Percentiles rank a stretch among this genome's conserved stretches.
Evolutionary conservation across 768 basidiomycete genomes (phyloP).

Genomic region (Trametes coccinea): DNA sequence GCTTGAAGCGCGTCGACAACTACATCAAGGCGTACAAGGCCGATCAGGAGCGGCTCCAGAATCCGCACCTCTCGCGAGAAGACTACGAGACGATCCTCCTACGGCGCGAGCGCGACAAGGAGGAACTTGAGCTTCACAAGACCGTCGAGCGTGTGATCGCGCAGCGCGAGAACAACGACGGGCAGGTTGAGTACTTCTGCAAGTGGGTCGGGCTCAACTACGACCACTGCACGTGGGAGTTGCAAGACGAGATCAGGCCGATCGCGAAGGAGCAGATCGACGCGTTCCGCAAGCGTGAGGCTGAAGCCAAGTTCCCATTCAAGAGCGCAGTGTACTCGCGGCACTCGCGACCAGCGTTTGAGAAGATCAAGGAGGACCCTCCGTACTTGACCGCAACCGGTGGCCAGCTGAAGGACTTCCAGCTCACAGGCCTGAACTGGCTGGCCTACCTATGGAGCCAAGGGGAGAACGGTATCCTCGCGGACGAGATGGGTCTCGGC

Average conservation of each 20-base stretch:
- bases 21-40: conserved; percentile 91
- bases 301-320: conserved; percentile 80
- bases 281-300: conserved; percentile 74
- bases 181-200: conserved; percentile 84
- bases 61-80: conserved; percentile 74
- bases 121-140: conserved; percentile 89
- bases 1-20: conserved; percentile 97
- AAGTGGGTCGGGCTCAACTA: conserved; percentile 96
- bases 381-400: conserved; percentile 78
- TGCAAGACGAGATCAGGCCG: conserved; percentile 71
- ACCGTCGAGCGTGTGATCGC: conserved; percentile 89
- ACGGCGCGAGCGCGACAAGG: conserved; percentile 87
- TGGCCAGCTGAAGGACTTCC: conserved; percentile 94
- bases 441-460: conserved; percentile 95
- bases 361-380: conserved; percentile 85
- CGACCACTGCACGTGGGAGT: conserved; percentile 96
- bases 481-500: conserved; percentile 99
- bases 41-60: conserved; percentile 65
- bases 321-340: conserved; percentile 72
- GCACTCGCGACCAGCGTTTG: conserved; percentile 72
- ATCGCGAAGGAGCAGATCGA: conserved; percentile 80
- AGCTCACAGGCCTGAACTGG: conserved; percentile 98
- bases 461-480: conserved; percentile 94
- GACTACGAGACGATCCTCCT: conserved; percentile 88
- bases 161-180: conserved; percentile 62